Base-by-base conservation (phyloP, 163 green algal species). In the Coccomyxa subellipsoidea region DNA sequence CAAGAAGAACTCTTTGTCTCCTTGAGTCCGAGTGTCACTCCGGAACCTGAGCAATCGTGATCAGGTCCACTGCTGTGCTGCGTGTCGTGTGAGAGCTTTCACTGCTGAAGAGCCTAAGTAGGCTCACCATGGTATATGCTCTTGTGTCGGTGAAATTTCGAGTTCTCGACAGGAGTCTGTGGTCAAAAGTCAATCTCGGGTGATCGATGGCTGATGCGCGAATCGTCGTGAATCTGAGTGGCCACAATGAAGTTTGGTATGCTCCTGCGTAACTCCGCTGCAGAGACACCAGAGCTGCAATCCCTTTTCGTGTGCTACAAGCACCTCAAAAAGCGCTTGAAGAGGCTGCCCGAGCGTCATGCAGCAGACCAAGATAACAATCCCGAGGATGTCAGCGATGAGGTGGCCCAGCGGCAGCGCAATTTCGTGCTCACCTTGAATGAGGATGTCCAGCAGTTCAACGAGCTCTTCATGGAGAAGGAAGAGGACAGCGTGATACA, bases 401-500 rank as follows among this genome's bases (percentile, higher is more conserved):
- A 37, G 5, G 76, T 70, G 40, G 82, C 79, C 66, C 59, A 83
- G 35, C 18, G 75, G 2, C 73, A 82, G 73, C 88, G 91, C 38
- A 53, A 82, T 9, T 94, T 94, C 83, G 87, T 94, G 7, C 72
- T 59, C 10, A 86, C 84, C 0, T 69, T 93, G 27, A 85, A 88
- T 38, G 82, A 90, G 59, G 87, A 93, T 78, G 80, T 95, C 21
- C 77, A 85, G 32, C 79, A 87, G 34, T 94, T 96, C 83, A 96
- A 96, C 86, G 85, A 93, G 32, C 84, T 91, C 32, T 96, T 95
- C 76, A 85, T 97, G 39, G 93, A 97, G 77, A 87, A 90, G 66
- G 92, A 96, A 85, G 92, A 97, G 77, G 88, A 94, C 6, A 85
- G 81, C 18, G 88, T 97, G 7, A 97, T 97, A 35, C 82, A 84